These are phyloP conservation scores for Huntiella bhutanensis DNA, from an alignment of 2,329 filamentous ascomycete species.

Conservation along the genomic window DNA sequence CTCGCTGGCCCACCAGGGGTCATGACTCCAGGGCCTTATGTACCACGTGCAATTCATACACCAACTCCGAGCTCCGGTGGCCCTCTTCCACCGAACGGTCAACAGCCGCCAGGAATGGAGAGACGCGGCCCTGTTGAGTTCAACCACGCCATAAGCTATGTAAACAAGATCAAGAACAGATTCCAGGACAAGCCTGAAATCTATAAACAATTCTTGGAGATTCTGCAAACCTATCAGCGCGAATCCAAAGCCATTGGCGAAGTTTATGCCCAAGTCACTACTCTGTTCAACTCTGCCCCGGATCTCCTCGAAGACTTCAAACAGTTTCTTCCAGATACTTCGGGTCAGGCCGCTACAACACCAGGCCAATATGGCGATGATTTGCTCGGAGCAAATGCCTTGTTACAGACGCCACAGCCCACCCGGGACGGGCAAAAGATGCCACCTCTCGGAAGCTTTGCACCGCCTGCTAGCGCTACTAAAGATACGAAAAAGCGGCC, in stretches of 20 bases:
- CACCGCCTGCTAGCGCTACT: slow-evolving; percentile 57
- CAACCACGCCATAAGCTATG: slow-evolving; percentile 97
- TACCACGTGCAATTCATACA: slow-evolving; percentile 35
- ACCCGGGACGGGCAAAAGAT: slow-evolving; percentile 51
- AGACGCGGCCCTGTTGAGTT: slow-evolving; percentile 93
- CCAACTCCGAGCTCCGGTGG: slow-evolving; percentile 38
- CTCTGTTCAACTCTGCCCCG: slow-evolving; percentile 78
- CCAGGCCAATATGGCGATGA: slow-evolving; percentile 43
- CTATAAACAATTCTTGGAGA: slow-evolving; percentile 97
- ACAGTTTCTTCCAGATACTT: slow-evolving; percentile 86
- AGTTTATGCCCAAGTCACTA: slow-evolving; percentile 92
- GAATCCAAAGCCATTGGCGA: slow-evolving; percentile 98
- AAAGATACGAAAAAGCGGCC: slow-evolving; percentile 86
- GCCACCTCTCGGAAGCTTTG: slow-evolving; percentile 89
- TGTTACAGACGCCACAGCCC: slow-evolving; percentile 35
- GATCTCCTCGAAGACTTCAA: slow-evolving; percentile 97
- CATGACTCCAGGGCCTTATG: slow-evolving; percentile 20
- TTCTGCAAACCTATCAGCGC: slow-evolving; percentile 91
- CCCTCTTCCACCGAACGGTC: slow-evolving; percentile 41
- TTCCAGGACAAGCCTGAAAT: slow-evolving; percentile 95
- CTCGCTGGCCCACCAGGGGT: slow-evolving; percentile 11
- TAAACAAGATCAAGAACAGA: slow-evolving; percentile 99
- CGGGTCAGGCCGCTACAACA: slow-evolving; percentile 31
- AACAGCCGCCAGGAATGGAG: slow-evolving; percentile 45
- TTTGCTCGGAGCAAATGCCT: slow-evolving; percentile 27